A percentile compares a stretch with the other conserved stretches of the same genome.
These are phyloP conservation scores for Podaxis sp. DNA, from an alignment of 768 basidiomycete species.

Conservation along the genomic window DNA sequence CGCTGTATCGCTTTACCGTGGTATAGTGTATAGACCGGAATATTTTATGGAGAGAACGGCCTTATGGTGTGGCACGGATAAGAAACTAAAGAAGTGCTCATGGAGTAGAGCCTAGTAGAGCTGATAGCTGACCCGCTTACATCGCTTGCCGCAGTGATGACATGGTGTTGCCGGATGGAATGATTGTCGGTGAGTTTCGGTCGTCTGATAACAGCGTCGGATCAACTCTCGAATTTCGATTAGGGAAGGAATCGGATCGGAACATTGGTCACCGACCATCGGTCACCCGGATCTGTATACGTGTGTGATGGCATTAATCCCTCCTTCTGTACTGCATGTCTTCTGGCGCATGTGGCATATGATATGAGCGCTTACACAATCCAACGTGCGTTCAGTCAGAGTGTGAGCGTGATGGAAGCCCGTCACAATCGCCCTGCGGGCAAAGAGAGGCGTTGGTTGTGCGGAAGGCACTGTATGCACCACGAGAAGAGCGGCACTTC, in stretches of 20 bases:
- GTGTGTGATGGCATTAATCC: not conserved
- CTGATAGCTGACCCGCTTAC: no score
- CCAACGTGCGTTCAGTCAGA: not conserved
- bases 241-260: constrained; percentile 7
- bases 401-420: no score
- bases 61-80: not conserved
- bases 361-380: not conserved
- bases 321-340: not conserved
- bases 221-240: not conserved
- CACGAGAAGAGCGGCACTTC: no score
- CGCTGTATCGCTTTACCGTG: constrained; percentile 9
- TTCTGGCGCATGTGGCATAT: not conserved
- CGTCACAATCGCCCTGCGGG: no score
- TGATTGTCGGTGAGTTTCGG: not conserved
- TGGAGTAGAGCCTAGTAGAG: no score
- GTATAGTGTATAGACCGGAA: constrained; percentile 11
- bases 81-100: not conserved
- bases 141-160: not conserved
- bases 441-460: no score
- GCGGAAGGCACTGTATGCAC: no score
- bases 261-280: not conserved
- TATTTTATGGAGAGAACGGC: not conserved
- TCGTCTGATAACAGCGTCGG: not conserved
- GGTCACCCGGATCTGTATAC: not conserved
- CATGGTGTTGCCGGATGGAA: not conserved